Conservation (phyloP, 2,329 filamentous ascomycete species). For the Alternaria conjuncta region DNA sequence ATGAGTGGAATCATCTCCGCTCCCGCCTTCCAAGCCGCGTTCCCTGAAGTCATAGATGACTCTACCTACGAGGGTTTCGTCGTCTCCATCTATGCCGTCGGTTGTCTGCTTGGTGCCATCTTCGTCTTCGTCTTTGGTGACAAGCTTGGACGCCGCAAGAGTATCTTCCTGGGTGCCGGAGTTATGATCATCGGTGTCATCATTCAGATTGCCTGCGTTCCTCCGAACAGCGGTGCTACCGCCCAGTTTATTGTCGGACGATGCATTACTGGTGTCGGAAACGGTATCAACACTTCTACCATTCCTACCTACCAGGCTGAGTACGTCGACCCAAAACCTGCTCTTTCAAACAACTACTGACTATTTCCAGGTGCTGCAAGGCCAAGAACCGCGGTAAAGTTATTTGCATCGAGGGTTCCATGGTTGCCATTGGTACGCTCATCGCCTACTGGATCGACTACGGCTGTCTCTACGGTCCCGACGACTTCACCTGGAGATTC, state of each 20-base stretch:
- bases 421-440: constrained; percentile 57
- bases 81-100: constrained; percentile 59
- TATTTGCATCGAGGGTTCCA: constrained; percentile 64
- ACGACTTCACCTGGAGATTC: constrained; percentile 54
- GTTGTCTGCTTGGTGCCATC: constrained; percentile 52
- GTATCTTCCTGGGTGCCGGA: constrained; percentile 51
- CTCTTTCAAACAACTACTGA: not conserved
- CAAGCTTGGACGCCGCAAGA: constrained; percentile 51
- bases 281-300: constrained; percentile 62
- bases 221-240: constrained; percentile 37
- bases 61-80: constrained; percentile 53
- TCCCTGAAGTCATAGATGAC: constrained; percentile 49
- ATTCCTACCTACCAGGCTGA: constrained; percentile 62
- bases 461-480: constrained; percentile 45
- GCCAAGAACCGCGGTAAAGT: constrained; percentile 65
- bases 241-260: constrained; percentile 61
- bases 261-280: constrained; percentile 59
- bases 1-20: constrained; percentile 52
- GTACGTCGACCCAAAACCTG: constrained; percentile 25
- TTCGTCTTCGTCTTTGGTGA: constrained; percentile 50
- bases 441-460: constrained; percentile 61
- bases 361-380: constrained; percentile 44
- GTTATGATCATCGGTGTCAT: constrained; percentile 52
- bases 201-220: constrained; percentile 46
- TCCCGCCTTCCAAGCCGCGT: constrained; percentile 41